Evolutionary conservation across 192 early-diverging fungal species (phyloP).

Genomic region (Umbelopsis ramanniana): DNA sequence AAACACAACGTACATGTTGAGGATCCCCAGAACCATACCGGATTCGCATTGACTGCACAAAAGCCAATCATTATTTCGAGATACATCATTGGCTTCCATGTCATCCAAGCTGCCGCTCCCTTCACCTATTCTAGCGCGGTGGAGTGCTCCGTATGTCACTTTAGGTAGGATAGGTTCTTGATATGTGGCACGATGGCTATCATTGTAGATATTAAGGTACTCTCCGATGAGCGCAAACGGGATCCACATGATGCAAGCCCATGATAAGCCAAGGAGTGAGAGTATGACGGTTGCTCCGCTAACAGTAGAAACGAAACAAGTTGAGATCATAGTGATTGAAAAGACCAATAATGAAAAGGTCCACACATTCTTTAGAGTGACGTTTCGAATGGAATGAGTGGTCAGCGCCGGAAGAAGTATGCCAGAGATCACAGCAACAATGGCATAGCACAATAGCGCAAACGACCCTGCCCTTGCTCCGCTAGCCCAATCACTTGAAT

Average conservation of each 20-base stretch:
- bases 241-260: constrained; percentile 1
- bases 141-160: neutral
- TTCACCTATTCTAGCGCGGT: too few relatives aligned
- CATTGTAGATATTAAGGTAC: neutral
- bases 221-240: constrained; percentile 2
- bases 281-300: neutral
- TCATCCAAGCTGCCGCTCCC: too few relatives aligned
- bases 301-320: neutral
- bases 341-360: neutral
- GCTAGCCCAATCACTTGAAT: constrained; percentile 33
- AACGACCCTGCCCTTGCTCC: constrained; percentile 84
- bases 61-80: neutral
- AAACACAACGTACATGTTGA: constrained; percentile 91
- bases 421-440: constrained; percentile 69
- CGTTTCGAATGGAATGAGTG: neutral
- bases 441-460: constrained; percentile 79
- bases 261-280: neutral
- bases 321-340: neutral
- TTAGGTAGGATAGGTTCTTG: neutral
- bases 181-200: neutral
- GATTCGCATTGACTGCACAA: constrained; percentile 35
- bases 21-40: constrained; percentile 84
- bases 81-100: too few relatives aligned
- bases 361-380: constrained; percentile 1
- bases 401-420: constrained; percentile 57